These are phyloP conservation scores for Ogataea pini DNA, from an alignment of 805 yeast genomes.

Conservation along the genomic window DNA sequence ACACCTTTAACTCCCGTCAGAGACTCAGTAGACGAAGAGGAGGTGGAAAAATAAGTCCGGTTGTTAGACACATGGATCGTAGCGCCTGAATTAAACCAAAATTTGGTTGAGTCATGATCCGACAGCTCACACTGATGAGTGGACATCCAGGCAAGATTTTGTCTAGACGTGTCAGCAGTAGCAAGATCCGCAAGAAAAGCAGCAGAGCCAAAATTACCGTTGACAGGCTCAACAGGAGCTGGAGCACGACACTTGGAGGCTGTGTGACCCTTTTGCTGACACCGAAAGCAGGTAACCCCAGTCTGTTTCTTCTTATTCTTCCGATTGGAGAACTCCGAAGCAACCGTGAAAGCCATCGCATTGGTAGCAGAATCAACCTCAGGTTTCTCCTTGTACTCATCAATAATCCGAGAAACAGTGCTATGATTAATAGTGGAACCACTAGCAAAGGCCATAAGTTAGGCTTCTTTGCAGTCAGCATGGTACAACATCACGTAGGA, in stretches of 20 bases:
- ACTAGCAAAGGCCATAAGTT: constrained; percentile 2
- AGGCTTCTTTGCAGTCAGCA: not conserved
- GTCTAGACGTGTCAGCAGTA: constrained; percentile 1
- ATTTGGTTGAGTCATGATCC: not conserved
- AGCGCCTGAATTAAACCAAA: constrained; percentile 5
- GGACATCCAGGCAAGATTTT: constrained; percentile 3
- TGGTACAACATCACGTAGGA: not conserved
- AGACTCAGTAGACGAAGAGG: not conserved
- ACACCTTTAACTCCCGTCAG: constrained; percentile 1
- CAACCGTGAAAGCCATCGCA: constrained; percentile 1
- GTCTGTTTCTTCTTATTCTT: constrained; percentile 2
- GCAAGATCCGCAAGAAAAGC: constrained; percentile 1
- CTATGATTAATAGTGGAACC: not conserved
- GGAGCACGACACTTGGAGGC: constrained; percentile 1
- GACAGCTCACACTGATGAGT: not conserved
- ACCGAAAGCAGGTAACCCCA: not conserved
- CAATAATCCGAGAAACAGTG: not conserved
- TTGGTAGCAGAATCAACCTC: not conserved
- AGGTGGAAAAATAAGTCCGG: constrained; percentile 3
- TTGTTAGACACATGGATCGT: constrained; percentile 6
- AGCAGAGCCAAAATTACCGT: not conserved
- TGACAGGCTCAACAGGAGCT: not conserved
- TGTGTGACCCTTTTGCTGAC: constrained; percentile 4
- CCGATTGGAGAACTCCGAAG: not conserved
- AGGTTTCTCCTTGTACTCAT: too few species aligned